Conservation (phyloP, 495 filamentous ascomycete genomes). For the Penicillium odoratum region DNA sequence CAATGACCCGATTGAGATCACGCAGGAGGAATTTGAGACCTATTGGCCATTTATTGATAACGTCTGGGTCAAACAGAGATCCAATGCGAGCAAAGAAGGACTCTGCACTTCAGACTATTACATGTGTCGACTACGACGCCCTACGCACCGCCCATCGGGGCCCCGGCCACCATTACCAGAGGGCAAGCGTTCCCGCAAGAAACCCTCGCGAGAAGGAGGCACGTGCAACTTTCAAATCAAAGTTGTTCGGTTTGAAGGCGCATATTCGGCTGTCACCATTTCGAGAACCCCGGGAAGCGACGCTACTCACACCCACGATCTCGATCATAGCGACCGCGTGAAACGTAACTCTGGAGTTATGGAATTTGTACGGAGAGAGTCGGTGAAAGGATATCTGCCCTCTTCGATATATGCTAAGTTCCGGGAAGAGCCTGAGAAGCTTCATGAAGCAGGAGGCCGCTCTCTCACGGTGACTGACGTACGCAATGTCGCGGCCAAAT, state of each 20-base stretch:
- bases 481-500: conserved; percentile 52
- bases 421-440: conserved; percentile 46
- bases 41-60: conserved; percentile 59
- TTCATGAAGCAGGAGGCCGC: conserved; percentile 49
- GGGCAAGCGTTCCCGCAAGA: conserved; percentile 52
- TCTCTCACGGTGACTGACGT: conserved; percentile 53
- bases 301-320: conserved; percentile 47
- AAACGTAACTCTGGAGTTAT: conserved; percentile 55
- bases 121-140: conserved; percentile 50
- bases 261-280: conserved; percentile 46
- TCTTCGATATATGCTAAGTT: conserved; percentile 55
- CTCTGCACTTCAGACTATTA: conserved; percentile 54
- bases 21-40: conserved; percentile 49
- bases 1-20: conserved; percentile 54
- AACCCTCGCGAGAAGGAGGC: conserved; percentile 50
- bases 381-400: conserved; percentile 52
- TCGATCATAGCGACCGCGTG: conserved; percentile 52
- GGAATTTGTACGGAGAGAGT: conserved; percentile 50
- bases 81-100: conserved; percentile 50
- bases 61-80: conserved; percentile 54
- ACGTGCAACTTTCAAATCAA: conserved; percentile 55
- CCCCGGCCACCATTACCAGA: conserved; percentile 47
- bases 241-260: conserved; percentile 49
- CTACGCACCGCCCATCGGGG: conserved; percentile 43
- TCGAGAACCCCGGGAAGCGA: conserved; percentile 43